These are phyloP conservation scores for Pythium scleroteichum DNA, from an alignment of 352 stramenopile genomes.

Conservation along the genomic window DNA sequence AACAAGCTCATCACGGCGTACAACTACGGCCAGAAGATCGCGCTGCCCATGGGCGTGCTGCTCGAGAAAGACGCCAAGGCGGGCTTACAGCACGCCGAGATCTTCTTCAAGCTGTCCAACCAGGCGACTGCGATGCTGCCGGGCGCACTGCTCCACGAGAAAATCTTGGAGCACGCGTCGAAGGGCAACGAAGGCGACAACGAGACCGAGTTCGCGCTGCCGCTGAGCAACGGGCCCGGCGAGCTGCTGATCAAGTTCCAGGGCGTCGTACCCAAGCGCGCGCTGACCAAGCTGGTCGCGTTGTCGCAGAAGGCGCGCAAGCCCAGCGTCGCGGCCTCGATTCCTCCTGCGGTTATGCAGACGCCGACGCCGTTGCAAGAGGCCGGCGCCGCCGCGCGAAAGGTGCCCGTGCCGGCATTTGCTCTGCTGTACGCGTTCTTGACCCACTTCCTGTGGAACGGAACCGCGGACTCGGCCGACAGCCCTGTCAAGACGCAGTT, in stretches of 20 bases:
- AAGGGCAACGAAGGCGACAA: conserved; percentile 26
- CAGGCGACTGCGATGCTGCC: conserved; percentile 49
- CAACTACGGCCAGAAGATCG: conserved; percentile 85
- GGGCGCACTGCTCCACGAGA: conserved; percentile 51
- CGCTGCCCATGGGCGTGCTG: conserved; percentile 52
- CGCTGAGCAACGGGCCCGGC: conserved; percentile 53
- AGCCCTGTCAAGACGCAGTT: conserved; percentile 52
- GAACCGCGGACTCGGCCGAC: conserved; percentile 35
- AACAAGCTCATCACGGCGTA: conserved; percentile 86
- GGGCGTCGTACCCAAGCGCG: conserved; percentile 45
- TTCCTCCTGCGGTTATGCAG: conserved; percentile 12
- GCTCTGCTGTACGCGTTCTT: conserved; percentile 71
- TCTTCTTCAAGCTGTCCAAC: conserved; percentile 73
- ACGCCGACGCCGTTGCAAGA: conserved; percentile 14
- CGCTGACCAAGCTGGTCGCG: conserved; percentile 44
- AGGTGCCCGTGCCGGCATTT: conserved; percentile 65
- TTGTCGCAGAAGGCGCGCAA: conserved; percentile 18
- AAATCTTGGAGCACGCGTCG: conserved; percentile 54
- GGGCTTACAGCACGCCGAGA: conserved; percentile 51
- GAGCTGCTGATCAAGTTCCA: conserved; percentile 64
- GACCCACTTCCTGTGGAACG: conserved; percentile 59
- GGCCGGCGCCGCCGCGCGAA: conserved; percentile 22
- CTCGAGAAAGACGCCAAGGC: conserved; percentile 47
- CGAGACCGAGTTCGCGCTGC: conserved; percentile 64
- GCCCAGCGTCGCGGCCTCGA: conserved; percentile 5